phyloP scores from a whole-genome alignment of 371 early-diverging fungal genomes.

The Entomophthora muscae region DNA sequence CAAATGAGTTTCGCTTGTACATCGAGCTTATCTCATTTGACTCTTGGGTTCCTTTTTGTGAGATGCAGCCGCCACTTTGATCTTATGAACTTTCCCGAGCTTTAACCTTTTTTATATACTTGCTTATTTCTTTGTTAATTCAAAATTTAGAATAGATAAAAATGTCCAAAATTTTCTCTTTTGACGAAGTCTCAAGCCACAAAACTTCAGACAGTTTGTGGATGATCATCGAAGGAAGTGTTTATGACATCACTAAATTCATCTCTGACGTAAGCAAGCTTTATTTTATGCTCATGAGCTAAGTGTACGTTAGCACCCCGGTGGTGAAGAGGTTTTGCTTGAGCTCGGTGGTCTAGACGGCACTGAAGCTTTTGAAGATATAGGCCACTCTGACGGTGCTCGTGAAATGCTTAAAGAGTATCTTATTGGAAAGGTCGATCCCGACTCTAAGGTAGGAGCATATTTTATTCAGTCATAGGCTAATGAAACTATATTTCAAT shows the following conservation, averaged over 20 bases:
- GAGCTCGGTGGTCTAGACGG: slow-evolving; percentile 74
- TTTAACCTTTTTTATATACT: no score
- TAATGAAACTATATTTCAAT: background rate
- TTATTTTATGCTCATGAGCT: slow-evolving; percentile 13
- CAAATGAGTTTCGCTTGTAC: no score
- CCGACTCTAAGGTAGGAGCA: slow-evolving; percentile 10
- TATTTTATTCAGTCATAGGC: background rate
- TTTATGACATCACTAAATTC: slow-evolving; percentile 67
- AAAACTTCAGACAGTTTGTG: slow-evolving; percentile 30
- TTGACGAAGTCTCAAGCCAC: slow-evolving; percentile 41
- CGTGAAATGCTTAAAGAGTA: slow-evolving; percentile 52
- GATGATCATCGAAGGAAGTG: slow-evolving; percentile 62
- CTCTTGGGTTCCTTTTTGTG: no score
- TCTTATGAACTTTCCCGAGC: no score
- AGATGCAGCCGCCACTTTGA: no score
- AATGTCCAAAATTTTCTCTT: slow-evolving; percentile 19
- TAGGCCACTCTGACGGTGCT: slow-evolving; percentile 89
- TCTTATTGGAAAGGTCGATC: slow-evolving; percentile 54
- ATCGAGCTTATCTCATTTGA: no score
- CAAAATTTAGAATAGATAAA: background rate
- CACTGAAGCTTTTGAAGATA: slow-evolving; percentile 86
- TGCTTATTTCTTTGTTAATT: no score
- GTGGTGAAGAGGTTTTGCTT: slow-evolving; percentile 62
- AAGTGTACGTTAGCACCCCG: slow-evolving; percentile 39
- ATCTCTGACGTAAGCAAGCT: slow-evolving; percentile 29